Evolutionary conservation across 257 asterid species (phyloP), one percentile per base, ranked within the genome.

Genomic region (Scutellaria baicalensis): DNA sequence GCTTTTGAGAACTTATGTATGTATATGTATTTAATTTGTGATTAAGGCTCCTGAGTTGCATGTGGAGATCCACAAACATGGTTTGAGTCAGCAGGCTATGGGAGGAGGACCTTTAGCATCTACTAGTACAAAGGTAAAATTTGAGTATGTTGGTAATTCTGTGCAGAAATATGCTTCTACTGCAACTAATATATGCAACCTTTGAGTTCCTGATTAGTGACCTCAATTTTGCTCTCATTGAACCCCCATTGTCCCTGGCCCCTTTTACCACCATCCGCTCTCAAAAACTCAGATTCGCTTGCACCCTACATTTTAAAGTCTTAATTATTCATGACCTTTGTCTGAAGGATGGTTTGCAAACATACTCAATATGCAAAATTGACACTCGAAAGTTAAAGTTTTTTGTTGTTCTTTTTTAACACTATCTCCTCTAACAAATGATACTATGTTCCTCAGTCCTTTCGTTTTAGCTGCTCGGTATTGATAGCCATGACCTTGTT

Each of bases 11-110:
- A 48, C 60, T 78, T 9, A 39, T 40, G 50, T 35, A 14, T 56
- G 57, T 20, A 8, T 49, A 8, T 57, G 20, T 73, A 50, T 70
- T 72, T 14, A 64, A 8, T 60, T 31, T 78, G 50, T 63, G 40
- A 6, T 60, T 6, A 44, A 93, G 99, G 96, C 96, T 55, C 96
- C 96, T 62, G 90, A 89, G 81, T 72, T 93, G 65, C 99, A 93
- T 40, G 73, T 48, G 58, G 96, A 93, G 81, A 78, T 93, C 85
- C 99, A 93, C 81, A 93, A 80, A 83, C 92, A 80, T 23, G 96
- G 90, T 74, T 74, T 84, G 50, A 75, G 71, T 59, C 96, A 87
- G 83, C 97, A 87, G 79, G 88, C 86, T 50, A 81, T 84, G 96
- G 94, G 77, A 51, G 60, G 90, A 35, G 91, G 91, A 21, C 92